Evolutionary conservation across 371 early-diverging fungal species (phyloP).

Genomic region (Capniomyces stellatus): DNA sequence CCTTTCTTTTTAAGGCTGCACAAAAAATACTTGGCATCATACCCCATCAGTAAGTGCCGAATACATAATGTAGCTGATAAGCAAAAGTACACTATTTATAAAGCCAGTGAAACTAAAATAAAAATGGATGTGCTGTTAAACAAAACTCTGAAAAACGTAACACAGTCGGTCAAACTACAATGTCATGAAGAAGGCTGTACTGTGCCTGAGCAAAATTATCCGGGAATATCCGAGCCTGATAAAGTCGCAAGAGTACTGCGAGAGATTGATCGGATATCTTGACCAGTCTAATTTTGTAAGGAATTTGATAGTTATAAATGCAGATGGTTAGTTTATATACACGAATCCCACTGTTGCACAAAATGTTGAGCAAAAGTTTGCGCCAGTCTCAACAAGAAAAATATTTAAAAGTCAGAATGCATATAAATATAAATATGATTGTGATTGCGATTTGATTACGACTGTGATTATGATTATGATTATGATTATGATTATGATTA

Average conservation of each 20-base stretch:
- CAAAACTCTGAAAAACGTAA: not conserved
- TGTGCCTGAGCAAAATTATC: slow-evolving; percentile 73
- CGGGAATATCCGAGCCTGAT: slow-evolving; percentile 81
- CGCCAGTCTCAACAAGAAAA: too few species aligned
- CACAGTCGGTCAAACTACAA: slow-evolving; percentile 52
- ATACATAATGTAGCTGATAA: not conserved
- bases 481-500: too few species aligned
- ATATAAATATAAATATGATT: too few species aligned
- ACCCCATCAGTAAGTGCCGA: slow-evolving; percentile 47
- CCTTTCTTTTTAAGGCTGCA: slow-evolving; percentile 76
- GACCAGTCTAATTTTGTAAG: slow-evolving; percentile 71
- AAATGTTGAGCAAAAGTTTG: too few species aligned
- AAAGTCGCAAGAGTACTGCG: slow-evolving; percentile 78
- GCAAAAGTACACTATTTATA: too few species aligned
- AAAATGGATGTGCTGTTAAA: too few species aligned
- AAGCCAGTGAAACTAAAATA: too few species aligned
- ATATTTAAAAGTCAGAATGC: too few species aligned
- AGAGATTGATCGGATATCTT: slow-evolving; percentile 53
- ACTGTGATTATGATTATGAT: too few species aligned
- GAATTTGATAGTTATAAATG: not conserved
- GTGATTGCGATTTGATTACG: too few species aligned
- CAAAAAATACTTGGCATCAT: slow-evolving; percentile 68
- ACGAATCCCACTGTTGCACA: not conserved
- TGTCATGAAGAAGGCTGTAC: slow-evolving; percentile 91
- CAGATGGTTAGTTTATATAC: not conserved